phyloP scores from a whole-genome alignment of 108 stramenopile species.

The Aurantiochytrium sp. region DNA sequence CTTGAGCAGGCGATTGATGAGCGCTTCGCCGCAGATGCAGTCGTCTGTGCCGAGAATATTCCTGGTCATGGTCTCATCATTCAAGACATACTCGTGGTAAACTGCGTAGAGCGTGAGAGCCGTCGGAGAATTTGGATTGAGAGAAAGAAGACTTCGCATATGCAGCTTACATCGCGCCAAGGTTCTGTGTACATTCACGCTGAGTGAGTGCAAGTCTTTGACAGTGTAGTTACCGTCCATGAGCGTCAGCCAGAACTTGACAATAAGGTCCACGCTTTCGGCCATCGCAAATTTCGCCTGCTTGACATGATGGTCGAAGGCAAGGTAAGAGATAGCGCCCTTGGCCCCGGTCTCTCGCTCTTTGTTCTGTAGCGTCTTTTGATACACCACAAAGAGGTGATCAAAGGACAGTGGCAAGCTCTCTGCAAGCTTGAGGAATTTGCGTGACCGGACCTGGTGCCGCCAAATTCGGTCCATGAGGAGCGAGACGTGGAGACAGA shows the following conservation, averaged over 20 bases:
- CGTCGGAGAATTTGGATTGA: background rate
- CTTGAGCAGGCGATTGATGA: background rate
- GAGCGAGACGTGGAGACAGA: background rate
- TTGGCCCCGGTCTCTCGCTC: background rate
- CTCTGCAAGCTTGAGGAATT: background rate
- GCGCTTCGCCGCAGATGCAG: background rate
- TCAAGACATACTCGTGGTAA: slow-evolving; percentile 8
- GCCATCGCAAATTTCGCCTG: background rate
- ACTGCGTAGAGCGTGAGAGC: background rate
- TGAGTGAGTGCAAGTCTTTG: background rate
- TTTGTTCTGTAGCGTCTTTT: background rate
- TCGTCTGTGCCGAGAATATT: background rate
- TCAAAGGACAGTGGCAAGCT: background rate
- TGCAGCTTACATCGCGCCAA: background rate
- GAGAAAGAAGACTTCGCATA: background rate
- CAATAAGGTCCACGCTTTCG: background rate
- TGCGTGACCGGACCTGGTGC: background rate
- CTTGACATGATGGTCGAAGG: background rate
- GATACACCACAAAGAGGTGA: background rate
- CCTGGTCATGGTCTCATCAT: background rate
- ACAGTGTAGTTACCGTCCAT: background rate
- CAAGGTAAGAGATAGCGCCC: slow-evolving; percentile 3
- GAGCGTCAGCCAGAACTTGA: background rate
- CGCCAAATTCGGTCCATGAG: slow-evolving; percentile 6
- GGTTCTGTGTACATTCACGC: background rate